Evolutionary conservation across 805 yeast genomes (phyloP).

Genomic region (Brettanomyces custersianus): DNA sequence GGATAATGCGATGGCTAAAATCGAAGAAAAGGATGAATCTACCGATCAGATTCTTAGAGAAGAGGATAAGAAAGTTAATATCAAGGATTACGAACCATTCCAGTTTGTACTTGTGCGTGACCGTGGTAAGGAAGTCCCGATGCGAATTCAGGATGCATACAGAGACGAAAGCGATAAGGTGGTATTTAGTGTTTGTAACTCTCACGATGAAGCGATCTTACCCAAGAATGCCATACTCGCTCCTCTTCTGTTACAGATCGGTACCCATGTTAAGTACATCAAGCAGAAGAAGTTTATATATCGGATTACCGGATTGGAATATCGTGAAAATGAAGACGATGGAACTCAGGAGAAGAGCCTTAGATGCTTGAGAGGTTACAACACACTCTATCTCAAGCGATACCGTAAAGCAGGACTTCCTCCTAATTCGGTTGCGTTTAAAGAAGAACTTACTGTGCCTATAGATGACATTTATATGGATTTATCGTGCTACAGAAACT

Average conservation of each 20-base stretch:
- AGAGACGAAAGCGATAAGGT: neutral
- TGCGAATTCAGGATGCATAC: neutral
- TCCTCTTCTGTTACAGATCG: conserved; percentile 12
- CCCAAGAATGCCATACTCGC: conserved; percentile 9
- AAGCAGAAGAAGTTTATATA: conserved; percentile 4
- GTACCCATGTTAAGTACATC: conserved; percentile 9
- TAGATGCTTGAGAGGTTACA: conserved; percentile 11
- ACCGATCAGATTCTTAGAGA: neutral
- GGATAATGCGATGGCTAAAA: too few species aligned
- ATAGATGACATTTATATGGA: conserved; percentile 7
- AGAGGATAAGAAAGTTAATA: neutral
- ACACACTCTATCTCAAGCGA: conserved; percentile 4
- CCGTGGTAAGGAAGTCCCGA: neutral
- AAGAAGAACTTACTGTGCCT: conserved; percentile 5
- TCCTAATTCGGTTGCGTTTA: too few species aligned
- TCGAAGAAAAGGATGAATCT: too few species aligned
- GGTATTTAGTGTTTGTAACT: conserved; percentile 3
- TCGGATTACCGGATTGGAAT: conserved; percentile 11
- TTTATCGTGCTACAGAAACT: conserved; percentile 1
- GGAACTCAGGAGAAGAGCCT: too few species aligned
- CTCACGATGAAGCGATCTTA: conserved; percentile 2
- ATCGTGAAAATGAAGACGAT: neutral
- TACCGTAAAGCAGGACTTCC: too few species aligned
- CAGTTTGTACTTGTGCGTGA: neutral
- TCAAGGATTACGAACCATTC: conserved; percentile 3